Base-by-base conservation (phyloP, 2,329 filamentous ascomycete genomes). In the Claviceps fusiformis region DNA sequence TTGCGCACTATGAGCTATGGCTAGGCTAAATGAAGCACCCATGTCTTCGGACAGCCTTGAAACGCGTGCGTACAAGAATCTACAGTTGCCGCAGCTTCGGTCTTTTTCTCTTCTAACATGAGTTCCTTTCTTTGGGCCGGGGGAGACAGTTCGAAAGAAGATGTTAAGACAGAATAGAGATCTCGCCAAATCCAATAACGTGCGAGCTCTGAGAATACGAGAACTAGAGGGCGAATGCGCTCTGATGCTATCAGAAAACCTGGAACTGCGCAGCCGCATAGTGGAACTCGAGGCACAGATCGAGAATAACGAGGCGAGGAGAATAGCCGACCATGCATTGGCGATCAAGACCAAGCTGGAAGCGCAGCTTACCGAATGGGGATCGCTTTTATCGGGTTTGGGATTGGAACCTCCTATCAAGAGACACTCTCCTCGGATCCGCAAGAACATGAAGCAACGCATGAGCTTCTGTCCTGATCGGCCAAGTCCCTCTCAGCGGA, bases 151-250 rank as follows among this genome's bases (percentile, higher is more conserved):
- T 57, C 87, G 88, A 67, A 81, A 85, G 64, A 84, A 86, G 66
- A 89, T 91, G 65, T 75, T 91, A 63, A 81, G 88, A 54, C 89
- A 93, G 67, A 95, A 95, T 67, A 81, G 87, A 70, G 88, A 93
- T 64, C 85, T 93, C 59, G 87, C 87, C 59, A 83, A 84, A 66
- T 81, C 79, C 63, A 93, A 95, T 71, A 89, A 87, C 29, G 78
- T 80, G 52, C 86, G 91, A 67, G 87, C 86, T 37, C 75, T 89
- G 37, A 84, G 85, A 60, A 91, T 93, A 62, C 83, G 87, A 57
- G 81, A 77, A 59, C 77, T 93, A 56, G 87, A 92, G 65, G 81
- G 83, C 65, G 87, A 95, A 68, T 83, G 81, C 59, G 82, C 85
- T 45, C 81, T 83, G 51, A 78, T 91, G 59, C 75, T 91, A 29